These are phyloP conservation scores for Verbena officinalis DNA, from an alignment of 257 asterid genomes.

Conservation along the genomic window DNA sequence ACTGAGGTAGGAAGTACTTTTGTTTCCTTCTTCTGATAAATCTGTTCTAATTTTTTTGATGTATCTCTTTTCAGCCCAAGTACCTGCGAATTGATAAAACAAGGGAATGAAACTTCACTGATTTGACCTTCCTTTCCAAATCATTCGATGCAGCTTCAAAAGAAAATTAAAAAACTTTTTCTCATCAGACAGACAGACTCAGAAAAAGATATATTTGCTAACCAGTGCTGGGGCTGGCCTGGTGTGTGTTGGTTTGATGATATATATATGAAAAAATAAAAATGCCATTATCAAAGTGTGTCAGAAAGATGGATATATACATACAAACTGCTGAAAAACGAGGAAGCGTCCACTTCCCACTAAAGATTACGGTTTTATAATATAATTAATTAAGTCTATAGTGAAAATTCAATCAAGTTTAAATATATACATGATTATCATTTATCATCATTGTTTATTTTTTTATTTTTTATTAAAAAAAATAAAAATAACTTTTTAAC, in stretches of 20 bases:
- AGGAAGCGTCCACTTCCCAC: conserved; percentile 91
- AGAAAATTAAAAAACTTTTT: conserved; percentile 43
- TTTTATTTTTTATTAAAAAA: background rate
- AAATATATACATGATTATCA: background rate
- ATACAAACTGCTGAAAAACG: conserved; percentile 70
- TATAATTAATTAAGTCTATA: background rate
- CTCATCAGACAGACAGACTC: conserved; percentile 23
- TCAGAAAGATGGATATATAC: conserved; percentile 55
- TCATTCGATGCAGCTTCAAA: conserved; percentile 58
- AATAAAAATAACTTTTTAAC: background rate
- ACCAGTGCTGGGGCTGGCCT: conserved; percentile 21
- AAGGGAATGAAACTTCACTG: conserved; percentile 40
- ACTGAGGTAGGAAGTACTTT: too few species aligned
- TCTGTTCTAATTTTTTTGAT: background rate
- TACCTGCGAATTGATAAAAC: conserved; percentile 55
- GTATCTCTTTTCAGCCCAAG: conserved; percentile 11
- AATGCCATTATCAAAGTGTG: conserved; percentile 65
- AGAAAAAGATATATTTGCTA: conserved; percentile 34
- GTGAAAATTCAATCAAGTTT: too few species aligned
- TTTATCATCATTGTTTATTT: background rate
- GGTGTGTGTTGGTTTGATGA: conserved; percentile 26
- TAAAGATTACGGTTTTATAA: conserved; percentile 29
- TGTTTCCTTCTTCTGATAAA: too few species aligned
- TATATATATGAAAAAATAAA: conserved; percentile 17
- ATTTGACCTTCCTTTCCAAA: conserved; percentile 73